Evolutionary conservation across 352 stramenopile species (phyloP).

Genomic region (Globisporangium takayamanum): DNA sequence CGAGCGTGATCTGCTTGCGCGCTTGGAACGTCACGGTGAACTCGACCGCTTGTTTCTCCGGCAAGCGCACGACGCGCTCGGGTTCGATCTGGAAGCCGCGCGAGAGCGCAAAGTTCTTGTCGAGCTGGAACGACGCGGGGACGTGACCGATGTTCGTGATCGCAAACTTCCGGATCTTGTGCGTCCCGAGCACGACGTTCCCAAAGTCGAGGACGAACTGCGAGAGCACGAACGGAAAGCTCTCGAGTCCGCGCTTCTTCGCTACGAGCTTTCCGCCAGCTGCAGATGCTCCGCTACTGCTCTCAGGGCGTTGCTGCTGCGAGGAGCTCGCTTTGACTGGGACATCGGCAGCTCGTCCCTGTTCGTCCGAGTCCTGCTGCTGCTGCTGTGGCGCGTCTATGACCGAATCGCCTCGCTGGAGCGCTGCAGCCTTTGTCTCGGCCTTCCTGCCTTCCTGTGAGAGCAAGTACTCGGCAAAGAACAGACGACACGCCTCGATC

Average conservation of each 20-base stretch:
- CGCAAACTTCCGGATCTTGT: conserved; percentile 89
- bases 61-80: conserved; percentile 89
- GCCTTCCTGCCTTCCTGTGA: conserved; percentile 36
- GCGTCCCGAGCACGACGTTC: conserved; percentile 89
- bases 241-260: conserved; percentile 27
- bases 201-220: conserved; percentile 93
- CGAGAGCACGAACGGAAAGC: conserved; percentile 77
- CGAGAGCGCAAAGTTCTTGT: conserved; percentile 87
- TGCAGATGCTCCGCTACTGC: background rate
- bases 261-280: conserved; percentile 7
- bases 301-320: conserved; percentile 4
- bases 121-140: conserved; percentile 84
- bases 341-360: background rate
- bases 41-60: conserved; percentile 83
- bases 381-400: background rate
- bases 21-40: conserved; percentile 91
- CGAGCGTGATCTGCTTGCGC: conserved; percentile 79
- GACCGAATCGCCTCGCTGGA: background rate
- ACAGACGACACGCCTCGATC: conserved; percentile 76
- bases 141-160: conserved; percentile 89
- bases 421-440: background rate
- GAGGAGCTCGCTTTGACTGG: background rate
- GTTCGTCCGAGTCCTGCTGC: conserved; percentile 3
- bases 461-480: conserved; percentile 83
- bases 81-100: conserved; percentile 91